These are phyloP conservation scores for Globisporangium rhizosaccharum DNA, from an alignment of 352 stramenopile species.

Conservation along the genomic window DNA sequence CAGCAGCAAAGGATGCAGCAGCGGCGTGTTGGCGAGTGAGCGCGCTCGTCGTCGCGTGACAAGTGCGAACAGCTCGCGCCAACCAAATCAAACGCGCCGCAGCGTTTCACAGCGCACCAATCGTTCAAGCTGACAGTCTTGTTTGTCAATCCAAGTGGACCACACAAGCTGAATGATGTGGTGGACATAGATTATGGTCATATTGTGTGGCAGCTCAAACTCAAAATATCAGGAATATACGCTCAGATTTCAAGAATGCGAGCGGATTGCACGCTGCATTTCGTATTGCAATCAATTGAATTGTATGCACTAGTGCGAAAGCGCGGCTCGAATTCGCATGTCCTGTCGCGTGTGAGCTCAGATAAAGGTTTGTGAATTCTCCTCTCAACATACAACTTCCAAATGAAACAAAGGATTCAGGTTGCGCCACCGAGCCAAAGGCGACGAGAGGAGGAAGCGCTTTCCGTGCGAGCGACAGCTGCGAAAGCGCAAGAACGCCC, in stretches of 20 bases:
- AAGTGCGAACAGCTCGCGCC: background rate
- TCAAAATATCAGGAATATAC: too few species aligned
- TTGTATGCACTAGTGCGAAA: too few species aligned
- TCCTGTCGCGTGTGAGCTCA: background rate
- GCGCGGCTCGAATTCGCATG: too few species aligned
- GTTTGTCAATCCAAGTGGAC: background rate
- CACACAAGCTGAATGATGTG: background rate
- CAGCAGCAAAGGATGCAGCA: too few species aligned
- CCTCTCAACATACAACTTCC: background rate
- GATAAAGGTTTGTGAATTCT: background rate
- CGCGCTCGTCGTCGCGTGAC: background rate
- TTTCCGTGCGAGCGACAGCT: background rate
- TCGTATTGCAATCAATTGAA: too few species aligned
- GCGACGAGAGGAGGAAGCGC: background rate
- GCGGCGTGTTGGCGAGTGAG: constrained; percentile 2
- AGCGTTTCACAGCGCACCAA: background rate
- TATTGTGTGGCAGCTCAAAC: background rate
- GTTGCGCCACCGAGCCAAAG: background rate
- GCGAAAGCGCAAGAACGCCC: constrained; percentile 4
- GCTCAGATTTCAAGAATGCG: too few species aligned
- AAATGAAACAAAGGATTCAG: background rate
- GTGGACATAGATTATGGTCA: background rate
- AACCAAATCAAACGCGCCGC: background rate
- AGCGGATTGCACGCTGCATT: too few species aligned
- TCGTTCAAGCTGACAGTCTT: background rate